Evolutionary conservation across 345 rosid genomes (phyloP).

Genomic region (Populus davidiana): DNA sequence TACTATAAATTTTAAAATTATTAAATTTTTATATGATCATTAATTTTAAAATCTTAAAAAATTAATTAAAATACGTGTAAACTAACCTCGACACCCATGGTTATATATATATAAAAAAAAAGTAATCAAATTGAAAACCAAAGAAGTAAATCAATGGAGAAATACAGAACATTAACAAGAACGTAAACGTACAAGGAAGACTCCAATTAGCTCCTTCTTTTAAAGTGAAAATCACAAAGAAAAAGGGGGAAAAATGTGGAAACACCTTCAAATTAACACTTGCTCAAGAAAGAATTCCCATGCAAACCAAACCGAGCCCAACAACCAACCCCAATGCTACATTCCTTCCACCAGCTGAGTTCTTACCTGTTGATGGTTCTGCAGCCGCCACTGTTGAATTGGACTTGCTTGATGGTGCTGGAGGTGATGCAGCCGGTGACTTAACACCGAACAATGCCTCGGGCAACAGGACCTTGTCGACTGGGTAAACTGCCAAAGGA

Average conservation of each 20-base stretch:
- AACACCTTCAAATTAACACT: neutral
- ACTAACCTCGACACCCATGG: no score
- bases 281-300: slow-evolving; percentile 42
- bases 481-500: slow-evolving; percentile 75
- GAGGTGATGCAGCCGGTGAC: slow-evolving; percentile 33
- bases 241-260: neutral
- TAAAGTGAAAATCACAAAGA: neutral
- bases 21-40: no score
- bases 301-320: slow-evolving; percentile 53
- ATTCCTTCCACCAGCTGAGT: slow-evolving; percentile 26
- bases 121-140: neutral
- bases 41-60: no score
- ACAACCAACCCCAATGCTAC: slow-evolving; percentile 40
- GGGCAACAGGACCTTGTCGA: slow-evolving; percentile 78
- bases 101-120: no score
- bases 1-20: no score
- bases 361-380: slow-evolving; percentile 30
- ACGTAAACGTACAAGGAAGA: neutral
- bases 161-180: neutral
- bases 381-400: slow-evolving; percentile 23
- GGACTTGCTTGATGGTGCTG: slow-evolving; percentile 22
- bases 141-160: neutral
- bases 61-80: no score
- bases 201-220: neutral
- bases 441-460: slow-evolving; percentile 48